Conservation (phyloP, 345 rosid genomes). For the Linum usitatissimum region DNA sequence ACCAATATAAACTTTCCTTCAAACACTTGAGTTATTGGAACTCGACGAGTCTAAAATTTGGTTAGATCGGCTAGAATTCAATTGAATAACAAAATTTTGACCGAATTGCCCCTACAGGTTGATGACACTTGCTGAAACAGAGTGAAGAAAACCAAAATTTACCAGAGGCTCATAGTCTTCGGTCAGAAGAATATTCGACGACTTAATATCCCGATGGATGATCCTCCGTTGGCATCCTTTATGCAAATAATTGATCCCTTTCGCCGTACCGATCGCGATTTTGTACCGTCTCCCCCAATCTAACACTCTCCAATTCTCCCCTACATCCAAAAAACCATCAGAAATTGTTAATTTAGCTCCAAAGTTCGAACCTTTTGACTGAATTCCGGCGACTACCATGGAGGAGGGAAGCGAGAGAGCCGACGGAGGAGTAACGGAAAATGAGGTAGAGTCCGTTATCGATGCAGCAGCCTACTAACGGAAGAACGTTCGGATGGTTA, state of each 20-base stretch:
- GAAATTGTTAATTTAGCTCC: background rate
- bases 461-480: conserved; percentile 79
- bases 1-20: too few species aligned
- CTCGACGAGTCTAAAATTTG: too few species aligned
- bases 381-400: conserved; percentile 41
- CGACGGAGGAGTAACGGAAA: conserved; percentile 71
- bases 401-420: conserved; percentile 85
- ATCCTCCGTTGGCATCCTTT: conserved; percentile 88
- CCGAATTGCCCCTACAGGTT: too few species aligned
- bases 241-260: conserved; percentile 80
- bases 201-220: conserved; percentile 91
- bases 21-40: too few species aligned
- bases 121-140: background rate
- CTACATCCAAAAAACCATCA: conserved; percentile 23
- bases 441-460: conserved; percentile 86
- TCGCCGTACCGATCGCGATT: conserved; percentile 72
- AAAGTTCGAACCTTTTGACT: background rate
- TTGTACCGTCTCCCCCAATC: conserved; percentile 75
- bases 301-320: conserved; percentile 33
- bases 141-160: conserved; percentile 17
- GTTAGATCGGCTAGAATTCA: too few species aligned
- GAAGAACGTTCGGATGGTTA: conserved; percentile 61
- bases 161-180: conserved; percentile 69
- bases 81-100: too few species aligned
- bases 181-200: conserved; percentile 74